Evolutionary conservation across 2,329 filamentous ascomycete genomes (phyloP).

Genomic region (Tolypocladium tropicale): DNA sequence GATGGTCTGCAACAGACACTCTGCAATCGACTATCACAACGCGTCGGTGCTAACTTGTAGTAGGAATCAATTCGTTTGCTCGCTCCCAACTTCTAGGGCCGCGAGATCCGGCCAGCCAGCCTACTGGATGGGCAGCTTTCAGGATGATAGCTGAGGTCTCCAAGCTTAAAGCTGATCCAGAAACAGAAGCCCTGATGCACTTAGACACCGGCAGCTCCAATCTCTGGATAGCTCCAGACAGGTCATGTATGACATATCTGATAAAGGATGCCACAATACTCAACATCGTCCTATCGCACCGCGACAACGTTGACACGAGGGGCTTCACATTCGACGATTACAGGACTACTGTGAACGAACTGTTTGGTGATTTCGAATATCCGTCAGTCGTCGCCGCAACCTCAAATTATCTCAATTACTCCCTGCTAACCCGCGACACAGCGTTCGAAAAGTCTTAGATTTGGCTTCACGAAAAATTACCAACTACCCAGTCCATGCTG

Average conservation of each 20-base stretch:
- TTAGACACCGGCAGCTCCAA: slow-evolving; percentile 4
- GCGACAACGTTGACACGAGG: slow-evolving; percentile 15
- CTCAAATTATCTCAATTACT: background rate
- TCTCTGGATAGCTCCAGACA: slow-evolving; percentile 26
- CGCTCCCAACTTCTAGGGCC: slow-evolving; percentile 8
- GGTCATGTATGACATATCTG: slow-evolving; percentile 32
- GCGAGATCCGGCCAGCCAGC: slow-evolving; percentile 4
- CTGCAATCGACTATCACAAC: too few species aligned
- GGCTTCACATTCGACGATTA: slow-evolving; percentile 3
- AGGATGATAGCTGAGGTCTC: slow-evolving; percentile 25
- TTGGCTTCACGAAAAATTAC: slow-evolving; percentile 5
- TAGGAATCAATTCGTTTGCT: slow-evolving; percentile 17
- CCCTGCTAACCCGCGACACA: background rate
- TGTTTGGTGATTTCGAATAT: slow-evolving; percentile 5
- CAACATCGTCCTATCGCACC: slow-evolving; percentile 33
- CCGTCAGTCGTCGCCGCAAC: background rate
- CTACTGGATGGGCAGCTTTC: slow-evolving; percentile 29
- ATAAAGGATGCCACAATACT: slow-evolving; percentile 28
- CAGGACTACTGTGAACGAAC: background rate
- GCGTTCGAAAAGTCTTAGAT: slow-evolving; percentile 5
- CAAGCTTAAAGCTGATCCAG: slow-evolving; percentile 21
- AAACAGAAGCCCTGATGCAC: slow-evolving; percentile 24
- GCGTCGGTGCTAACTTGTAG: background rate
- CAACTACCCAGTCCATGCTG: slow-evolving; percentile 8
- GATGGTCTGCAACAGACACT: slow-evolving; percentile 18